Conservation (phyloP, 345 rosid species). For the Salix viminalis region DNA sequence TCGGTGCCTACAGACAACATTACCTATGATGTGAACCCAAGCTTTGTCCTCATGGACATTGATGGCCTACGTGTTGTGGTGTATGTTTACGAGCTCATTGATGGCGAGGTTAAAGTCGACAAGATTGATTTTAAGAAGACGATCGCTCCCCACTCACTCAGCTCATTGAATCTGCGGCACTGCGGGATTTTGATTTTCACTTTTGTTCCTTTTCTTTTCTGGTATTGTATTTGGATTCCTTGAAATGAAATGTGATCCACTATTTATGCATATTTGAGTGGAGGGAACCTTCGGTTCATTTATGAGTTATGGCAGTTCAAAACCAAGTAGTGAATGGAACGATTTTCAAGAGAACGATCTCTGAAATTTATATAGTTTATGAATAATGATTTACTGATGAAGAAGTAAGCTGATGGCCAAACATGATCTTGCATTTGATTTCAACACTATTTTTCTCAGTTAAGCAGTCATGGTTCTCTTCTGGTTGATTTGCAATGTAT, state of each 20-base stretch:
- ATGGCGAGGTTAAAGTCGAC: slow-evolving; percentile 95
- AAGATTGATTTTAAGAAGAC: slow-evolving; percentile 95
- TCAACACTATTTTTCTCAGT: too few relatives aligned
- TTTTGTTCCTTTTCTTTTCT: not conserved
- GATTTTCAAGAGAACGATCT: too few relatives aligned
- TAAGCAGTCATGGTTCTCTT: too few relatives aligned
- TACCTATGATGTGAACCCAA: too few relatives aligned
- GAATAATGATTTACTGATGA: not conserved
- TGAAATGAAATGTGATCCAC: not conserved
- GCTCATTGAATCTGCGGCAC: slow-evolving; percentile 35
- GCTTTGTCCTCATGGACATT: slow-evolving; percentile 87
- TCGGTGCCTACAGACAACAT: too few relatives aligned
- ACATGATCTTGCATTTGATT: too few relatives aligned
- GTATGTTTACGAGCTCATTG: slow-evolving; percentile 87
- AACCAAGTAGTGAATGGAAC: not conserved
- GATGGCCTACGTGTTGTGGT: slow-evolving; percentile 91
- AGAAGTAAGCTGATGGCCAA: too few relatives aligned
- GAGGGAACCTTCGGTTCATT: slow-evolving; percentile 6
- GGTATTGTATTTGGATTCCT: not conserved
- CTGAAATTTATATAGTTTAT: not conserved
- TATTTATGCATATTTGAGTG: not conserved
- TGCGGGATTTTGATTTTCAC: too few relatives aligned
- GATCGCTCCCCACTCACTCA: slow-evolving; percentile 39
- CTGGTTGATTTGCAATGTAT: too few relatives aligned
- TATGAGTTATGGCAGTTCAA: not conserved